phyloP scores from a whole-genome alignment of 768 basidiomycete species.

The Suillus fuscotomentosus region DNA sequence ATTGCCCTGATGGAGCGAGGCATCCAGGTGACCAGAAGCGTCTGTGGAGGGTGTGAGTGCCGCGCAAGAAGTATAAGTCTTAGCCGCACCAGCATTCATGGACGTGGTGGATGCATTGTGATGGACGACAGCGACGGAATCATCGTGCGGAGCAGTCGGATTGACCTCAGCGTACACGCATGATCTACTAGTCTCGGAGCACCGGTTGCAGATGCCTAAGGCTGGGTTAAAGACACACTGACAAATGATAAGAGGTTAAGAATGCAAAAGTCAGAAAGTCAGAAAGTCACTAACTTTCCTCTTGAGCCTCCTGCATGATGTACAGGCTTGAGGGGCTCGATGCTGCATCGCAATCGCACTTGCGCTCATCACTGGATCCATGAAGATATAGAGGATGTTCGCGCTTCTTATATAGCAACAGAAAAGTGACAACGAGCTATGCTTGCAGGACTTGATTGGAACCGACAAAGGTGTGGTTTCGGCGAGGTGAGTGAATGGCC shows the following conservation, averaged over 20 bases:
- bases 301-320: slow-evolving; percentile 3
- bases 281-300: not conserved
- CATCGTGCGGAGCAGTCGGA: not conserved
- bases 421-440: not conserved
- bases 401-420: not conserved
- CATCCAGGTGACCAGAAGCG: not conserved
- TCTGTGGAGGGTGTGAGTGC: not conserved
- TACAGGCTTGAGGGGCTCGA: not conserved
- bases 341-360: slow-evolving; percentile 4
- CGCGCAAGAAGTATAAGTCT: not conserved
- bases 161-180: slow-evolving; percentile 1
- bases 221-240: not conserved
- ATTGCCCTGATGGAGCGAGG: not conserved
- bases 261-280: not conserved
- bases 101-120: not conserved
- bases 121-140: not conserved
- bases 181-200: not conserved
- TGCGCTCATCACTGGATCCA: not conserved
- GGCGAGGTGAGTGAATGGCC: not conserved
- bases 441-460: not conserved
- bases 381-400: not conserved
- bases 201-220: not conserved
- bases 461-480: not conserved
- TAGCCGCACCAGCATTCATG: not conserved
- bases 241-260: not conserved